Base-by-base conservation (phyloP, 306 rosid species). In the Quercus agrifolia region DNA sequence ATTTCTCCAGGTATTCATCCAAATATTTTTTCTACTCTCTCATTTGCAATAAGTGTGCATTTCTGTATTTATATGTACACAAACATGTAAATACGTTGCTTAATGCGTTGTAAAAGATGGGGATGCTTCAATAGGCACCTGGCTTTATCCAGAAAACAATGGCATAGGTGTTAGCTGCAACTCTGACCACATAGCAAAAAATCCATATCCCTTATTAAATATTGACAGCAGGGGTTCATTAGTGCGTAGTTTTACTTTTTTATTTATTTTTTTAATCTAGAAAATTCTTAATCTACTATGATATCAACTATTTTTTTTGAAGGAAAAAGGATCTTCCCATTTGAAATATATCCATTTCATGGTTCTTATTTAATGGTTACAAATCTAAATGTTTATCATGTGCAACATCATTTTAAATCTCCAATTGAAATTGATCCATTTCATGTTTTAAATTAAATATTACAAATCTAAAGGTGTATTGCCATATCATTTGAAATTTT, bases 1-100 rank as follows among this genome's bases (percentile, higher is more conserved):
- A 59, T 92, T 94, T 87, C 89, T 94, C 76, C 93, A 92, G 99
- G 99, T 94, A 77, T 49, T 56, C 25, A 25, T 73, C 55, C 59
- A 33, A 63, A 80, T 59, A 27, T 28, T 62, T 78, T 61, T 62
- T 55, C 61, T 76, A 46, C 23, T 67, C 28, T 74, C 68, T 38
- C 62, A 72, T 70, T 71, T 12, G 5, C 66, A 49, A 49, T 12
- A 10, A 49, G 17, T 12, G 54, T 49, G 54, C 54, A 49, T 49
- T 10, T 49, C 17, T 49, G 54, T 49, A 49, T 49, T 11, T 13
- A 2, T 49, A 49, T 1, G 54, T 49, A 49, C 54, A 3, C 17
- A 49, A 12, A 49, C 54, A 49, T 12, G 14, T 41, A 2, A 41
- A 41, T 49, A 49, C 15, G 54, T 49, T 49, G 54, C 2, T 3